Base-by-base conservation (phyloP, 148 eudicot genomes). In the Salicornia ramosissima region DNA sequence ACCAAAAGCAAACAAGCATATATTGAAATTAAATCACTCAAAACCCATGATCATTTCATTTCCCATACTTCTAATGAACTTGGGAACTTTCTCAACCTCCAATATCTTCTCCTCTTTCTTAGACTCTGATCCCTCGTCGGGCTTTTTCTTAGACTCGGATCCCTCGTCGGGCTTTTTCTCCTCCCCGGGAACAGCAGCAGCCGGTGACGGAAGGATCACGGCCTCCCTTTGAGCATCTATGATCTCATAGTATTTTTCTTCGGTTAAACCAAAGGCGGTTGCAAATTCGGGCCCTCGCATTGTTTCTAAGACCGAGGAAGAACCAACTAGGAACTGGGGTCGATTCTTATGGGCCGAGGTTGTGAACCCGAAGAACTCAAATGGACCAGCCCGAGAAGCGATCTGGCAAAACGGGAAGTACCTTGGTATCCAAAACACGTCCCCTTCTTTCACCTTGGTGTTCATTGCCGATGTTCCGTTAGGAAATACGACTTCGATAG, bases 341-440 rank as follows among this genome's bases (percentile, higher is more conserved):
- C 78, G 65, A 77, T 90, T 93, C 50, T 64, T 73, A 11, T 69
- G 67, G 1, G 96, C 82, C 0, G 96, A 90, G 10, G 96, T 90
- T 18, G 92, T 77, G 78, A 93, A 90, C 21, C 96, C 98, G 14
- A 93, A 85, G 79, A 93, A 93, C 86, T 83, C 96, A n/a, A 93
- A 86, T 0, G 96, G 84, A 15, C 92, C 95, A 2, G 79, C 45
- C 33, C 89, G 64, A 2, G 98, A 88, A 39, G 96, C 93, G 6
- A 90, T 88, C 39, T 93, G 98, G 80, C 96, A 90, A 74, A 93
- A 93, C 1, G 98, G 92, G 82, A 88, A 93, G 85, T 86, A 88
- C 16, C 84, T 75, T 0, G 98, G 98, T 14, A 93, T 75, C 89
- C 83, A 85, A 31, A 93, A 93, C 26, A 90, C 90, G 10, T 87